phyloP scores from a whole-genome alignment of 2,329 filamentous ascomycete genomes.

The Aspergillus neoniger region DNA sequence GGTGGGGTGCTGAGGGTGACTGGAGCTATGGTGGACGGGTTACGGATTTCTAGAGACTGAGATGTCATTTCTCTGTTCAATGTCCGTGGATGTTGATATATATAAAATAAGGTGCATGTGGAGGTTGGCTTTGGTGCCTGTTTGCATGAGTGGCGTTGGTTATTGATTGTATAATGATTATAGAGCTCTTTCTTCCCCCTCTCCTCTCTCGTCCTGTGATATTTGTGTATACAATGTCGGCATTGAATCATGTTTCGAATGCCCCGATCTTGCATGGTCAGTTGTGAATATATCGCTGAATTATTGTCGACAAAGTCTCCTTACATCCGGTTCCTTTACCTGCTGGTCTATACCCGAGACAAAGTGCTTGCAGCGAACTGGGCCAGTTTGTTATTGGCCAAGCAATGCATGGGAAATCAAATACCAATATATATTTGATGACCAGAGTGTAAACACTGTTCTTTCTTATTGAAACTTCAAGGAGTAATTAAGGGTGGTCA shows the following conservation, averaged over 20 bases:
- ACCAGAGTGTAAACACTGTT: too few species aligned
- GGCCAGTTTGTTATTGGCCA: too few species aligned
- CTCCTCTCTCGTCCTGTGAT: not conserved
- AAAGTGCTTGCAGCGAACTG: too few species aligned
- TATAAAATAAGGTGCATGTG: not conserved
- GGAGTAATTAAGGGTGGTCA: too few species aligned
- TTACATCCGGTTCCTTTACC: too few species aligned
- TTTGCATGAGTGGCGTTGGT: conserved; percentile 29
- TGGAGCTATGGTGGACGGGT: conserved; percentile 96
- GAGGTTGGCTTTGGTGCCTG: not conserved
- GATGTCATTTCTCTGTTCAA: not conserved
- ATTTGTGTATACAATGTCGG: not conserved
- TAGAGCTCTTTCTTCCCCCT: not conserved
- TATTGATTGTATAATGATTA: conserved; percentile 6
- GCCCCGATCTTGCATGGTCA: too few species aligned
- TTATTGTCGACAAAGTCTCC: too few species aligned
- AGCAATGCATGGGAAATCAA: too few species aligned
- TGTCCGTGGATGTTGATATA: not conserved
- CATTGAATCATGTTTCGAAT: not conserved
- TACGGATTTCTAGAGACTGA: conserved; percentile 71
- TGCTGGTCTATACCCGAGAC: too few species aligned
- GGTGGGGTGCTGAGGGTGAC: conserved; percentile 75
- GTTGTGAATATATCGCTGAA: too few species aligned
- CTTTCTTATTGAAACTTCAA: too few species aligned
- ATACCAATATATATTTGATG: too few species aligned